Evolutionary conservation across 2,329 filamentous ascomycete genomes (phyloP), one percentile per base, ranked within the genome.

Genomic region (Cytospora piceicola): DNA sequence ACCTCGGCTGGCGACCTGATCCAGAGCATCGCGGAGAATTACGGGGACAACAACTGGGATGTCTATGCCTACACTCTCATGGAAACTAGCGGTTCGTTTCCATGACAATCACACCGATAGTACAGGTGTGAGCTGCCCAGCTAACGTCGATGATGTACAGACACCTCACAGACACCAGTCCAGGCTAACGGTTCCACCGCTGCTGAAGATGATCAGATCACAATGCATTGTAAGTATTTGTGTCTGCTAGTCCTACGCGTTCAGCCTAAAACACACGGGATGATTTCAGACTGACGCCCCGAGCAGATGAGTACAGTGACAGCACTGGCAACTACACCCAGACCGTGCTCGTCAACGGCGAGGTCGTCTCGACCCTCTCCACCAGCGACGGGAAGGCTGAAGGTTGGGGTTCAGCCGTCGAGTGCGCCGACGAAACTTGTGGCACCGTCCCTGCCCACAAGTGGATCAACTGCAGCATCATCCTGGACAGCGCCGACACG

Each of bases 351-450:
- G 67, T 80, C 29, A 78, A 80, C 64, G 64, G 66, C 29, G 30
- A 53, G 32, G 53, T 66, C 34, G 76, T 82, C 34, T 79, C 78
- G 0, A 80, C 75, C 0, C 75, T 83, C 2, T 82, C 80, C 1
- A 83, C 81, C 57, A 78, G 73, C 61, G 77, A 77, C 65, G 79
- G 76, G 29, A 70, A 78, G 9, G 79, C 79, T 4, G 69, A 76
- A 72, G 79, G 79, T 68, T 81, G 78, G 75, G 80, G 79, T 2
- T 78, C 76, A 49, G 75, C 79, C 0, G 76, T 81, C 22, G 86
- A 90, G 73, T 87, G 86, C 75, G 92, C 88, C 63, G 89, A 88
- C 75, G 90, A 94, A 77, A 89, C 91, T 81, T 94, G 91, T 82
- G 92, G 92, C 70, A 66, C 66, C 39, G 53, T 68, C 11, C 51